A percentile compares a stretch with the other conserved stretches of the same genome.
Conservation (phyloP, 2,329 filamentous ascomycete genomes). For the Fusarium chlamydosporum region DNA sequence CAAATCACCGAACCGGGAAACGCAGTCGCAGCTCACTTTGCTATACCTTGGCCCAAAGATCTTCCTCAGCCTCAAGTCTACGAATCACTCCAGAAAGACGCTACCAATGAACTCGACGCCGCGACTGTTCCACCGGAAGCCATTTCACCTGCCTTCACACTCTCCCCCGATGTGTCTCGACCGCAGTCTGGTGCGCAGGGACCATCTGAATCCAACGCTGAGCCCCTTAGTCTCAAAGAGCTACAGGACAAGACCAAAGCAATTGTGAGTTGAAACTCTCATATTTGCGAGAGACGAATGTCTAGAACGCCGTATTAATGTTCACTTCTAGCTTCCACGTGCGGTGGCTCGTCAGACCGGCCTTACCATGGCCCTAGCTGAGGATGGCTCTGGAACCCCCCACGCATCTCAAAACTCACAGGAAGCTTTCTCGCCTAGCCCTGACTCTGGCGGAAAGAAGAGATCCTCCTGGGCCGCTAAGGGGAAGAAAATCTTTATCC, state of each 20-base stretch:
- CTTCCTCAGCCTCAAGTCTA: conserved; percentile 14
- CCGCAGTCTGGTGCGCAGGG: neutral
- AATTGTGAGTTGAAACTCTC: conserved; percentile 1
- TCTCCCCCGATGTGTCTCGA: neutral
- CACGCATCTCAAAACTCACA: conserved; percentile 9
- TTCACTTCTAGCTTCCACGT: neutral
- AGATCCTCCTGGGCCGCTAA: neutral
- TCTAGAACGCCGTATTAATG: neutral
- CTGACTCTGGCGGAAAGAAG: neutral
- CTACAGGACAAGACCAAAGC: neutral
- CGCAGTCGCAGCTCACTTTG: conserved; percentile 60
- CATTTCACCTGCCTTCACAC: neutral
- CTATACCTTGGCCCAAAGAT: conserved; percentile 67
- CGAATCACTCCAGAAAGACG: neutral
- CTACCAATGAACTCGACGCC: neutral
- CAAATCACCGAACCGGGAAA: conserved; percentile 50
- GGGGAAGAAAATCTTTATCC: neutral
- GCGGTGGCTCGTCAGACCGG: neutral
- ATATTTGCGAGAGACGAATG: accelerated
- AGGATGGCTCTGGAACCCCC: neutral
- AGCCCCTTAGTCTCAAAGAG: neutral
- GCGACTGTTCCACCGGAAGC: neutral
- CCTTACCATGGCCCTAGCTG: neutral
- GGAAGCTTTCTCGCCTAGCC: conserved; percentile 2
- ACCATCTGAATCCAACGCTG: neutral